Conservation (phyloP, 108 stramenopile genomes). For the Pinguiococcus pyrenoidosus region DNA sequence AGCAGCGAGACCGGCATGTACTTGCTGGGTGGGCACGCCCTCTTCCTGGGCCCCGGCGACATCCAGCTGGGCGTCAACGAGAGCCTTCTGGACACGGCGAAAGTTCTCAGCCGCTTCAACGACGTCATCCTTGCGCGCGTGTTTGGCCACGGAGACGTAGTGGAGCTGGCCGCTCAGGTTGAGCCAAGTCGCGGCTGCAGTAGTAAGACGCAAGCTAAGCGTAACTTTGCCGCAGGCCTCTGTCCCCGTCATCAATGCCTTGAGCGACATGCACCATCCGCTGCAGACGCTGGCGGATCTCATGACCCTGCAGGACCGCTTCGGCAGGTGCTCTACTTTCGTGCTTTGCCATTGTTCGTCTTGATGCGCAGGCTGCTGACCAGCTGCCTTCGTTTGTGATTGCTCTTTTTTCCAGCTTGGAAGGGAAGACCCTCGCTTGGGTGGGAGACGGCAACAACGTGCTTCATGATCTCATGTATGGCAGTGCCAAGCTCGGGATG, state of each 20-base stretch:
- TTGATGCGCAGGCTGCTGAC: no score
- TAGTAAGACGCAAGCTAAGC: no score
- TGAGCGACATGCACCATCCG: conserved; percentile 86
- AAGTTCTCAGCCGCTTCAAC: conserved; percentile 81
- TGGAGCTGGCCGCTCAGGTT: conserved; percentile 59
- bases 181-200: no score
- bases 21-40: conserved; percentile 74
- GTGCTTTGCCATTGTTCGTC: no score
- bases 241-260: conserved; percentile 90
- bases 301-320: conserved; percentile 83
- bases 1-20: conserved; percentile 88
- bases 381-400: not conserved
- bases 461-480: conserved; percentile 85
- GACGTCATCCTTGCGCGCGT: conserved; percentile 79
- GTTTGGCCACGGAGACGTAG: conserved; percentile 61
- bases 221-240: conserved; percentile 31
- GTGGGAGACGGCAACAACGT: conserved; percentile 98
- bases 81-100: conserved; percentile 71
- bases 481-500: conserved; percentile 74
- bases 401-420: not conserved
- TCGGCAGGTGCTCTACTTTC: conserved; percentile 40
- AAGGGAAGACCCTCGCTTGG: conserved; percentile 73
- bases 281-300: conserved; percentile 91
- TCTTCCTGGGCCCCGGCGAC: conserved; percentile 83
- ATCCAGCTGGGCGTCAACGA: conserved; percentile 93